Evolutionary conservation across 2,329 filamentous ascomycete genomes (phyloP).

Genomic region (Pleurostoma richardsiae): DNA sequence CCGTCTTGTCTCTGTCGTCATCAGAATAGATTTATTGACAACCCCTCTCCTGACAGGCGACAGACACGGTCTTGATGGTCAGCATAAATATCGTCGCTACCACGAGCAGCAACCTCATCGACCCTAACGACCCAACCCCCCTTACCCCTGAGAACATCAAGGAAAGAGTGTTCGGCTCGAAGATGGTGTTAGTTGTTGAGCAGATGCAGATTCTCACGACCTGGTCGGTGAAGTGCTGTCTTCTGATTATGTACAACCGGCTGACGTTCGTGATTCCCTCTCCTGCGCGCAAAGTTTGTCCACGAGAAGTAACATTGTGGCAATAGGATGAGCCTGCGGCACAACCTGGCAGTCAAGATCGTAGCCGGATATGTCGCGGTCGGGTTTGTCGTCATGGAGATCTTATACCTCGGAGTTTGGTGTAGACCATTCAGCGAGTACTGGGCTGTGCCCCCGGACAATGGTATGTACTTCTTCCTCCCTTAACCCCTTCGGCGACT

Average conservation of each 20-base stretch:
- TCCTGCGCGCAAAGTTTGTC: neutral
- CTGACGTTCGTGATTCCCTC: constrained; percentile 34
- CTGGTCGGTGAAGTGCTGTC: constrained; percentile 51
- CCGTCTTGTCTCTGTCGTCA: neutral
- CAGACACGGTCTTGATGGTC: constrained; percentile 50
- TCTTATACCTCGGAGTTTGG: constrained; percentile 44
- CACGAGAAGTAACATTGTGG: neutral
- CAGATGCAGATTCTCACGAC: constrained; percentile 56
- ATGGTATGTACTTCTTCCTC: constrained; percentile 26
- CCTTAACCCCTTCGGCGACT: neutral
- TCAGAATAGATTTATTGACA: neutral
- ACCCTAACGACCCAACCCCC: constrained; percentile 32
- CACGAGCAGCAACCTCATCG: constrained; percentile 56
- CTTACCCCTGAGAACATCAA: constrained; percentile 39
- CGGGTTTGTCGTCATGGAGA: constrained; percentile 46
- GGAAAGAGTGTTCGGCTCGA: constrained; percentile 46
- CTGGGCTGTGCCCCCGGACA: constrained; percentile 49
- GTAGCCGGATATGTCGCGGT: constrained; percentile 39
- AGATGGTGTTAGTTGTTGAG: constrained; percentile 58
- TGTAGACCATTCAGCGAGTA: constrained; percentile 52
- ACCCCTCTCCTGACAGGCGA: constrained; percentile 21
- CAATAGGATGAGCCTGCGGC: constrained; percentile 36
- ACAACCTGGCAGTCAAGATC: constrained; percentile 41
- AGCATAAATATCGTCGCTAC: constrained; percentile 48
- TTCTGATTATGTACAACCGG: constrained; percentile 52